Conservation (phyloP, 768 basidiomycete species). For the Serendipita indica region DNA sequence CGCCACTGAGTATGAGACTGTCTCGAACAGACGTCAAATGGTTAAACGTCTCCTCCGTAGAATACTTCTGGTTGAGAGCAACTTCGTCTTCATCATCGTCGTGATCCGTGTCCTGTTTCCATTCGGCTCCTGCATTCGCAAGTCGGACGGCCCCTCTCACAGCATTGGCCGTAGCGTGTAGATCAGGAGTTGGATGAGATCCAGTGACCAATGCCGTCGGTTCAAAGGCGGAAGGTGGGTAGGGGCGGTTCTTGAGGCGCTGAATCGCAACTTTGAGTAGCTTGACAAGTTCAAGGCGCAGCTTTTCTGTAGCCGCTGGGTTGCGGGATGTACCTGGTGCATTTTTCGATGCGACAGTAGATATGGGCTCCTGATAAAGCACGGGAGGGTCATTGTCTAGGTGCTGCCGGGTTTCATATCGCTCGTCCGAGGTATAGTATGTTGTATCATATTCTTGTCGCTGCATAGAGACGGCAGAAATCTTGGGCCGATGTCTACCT, state of each 20-base stretch:
- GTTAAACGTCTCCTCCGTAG: slow-evolving; percentile 51
- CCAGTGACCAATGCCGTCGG: neutral
- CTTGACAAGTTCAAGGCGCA: neutral
- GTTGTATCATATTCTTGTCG: too few relatives aligned
- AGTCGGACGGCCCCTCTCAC: slow-evolving; percentile 24
- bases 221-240: slow-evolving; percentile 40
- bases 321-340: neutral
- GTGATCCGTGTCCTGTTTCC: slow-evolving; percentile 18
- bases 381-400: too few relatives aligned
- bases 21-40: slow-evolving; percentile 50
- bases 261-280: slow-evolving; percentile 23
- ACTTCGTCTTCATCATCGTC: slow-evolving; percentile 20
- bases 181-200: neutral
- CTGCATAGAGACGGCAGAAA: too few relatives aligned
- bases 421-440: too few relatives aligned
- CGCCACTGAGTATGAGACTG: slow-evolving; percentile 36
- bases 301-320: neutral
- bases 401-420: too few relatives aligned
- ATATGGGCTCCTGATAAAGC: too few relatives aligned
- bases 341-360: neutral
- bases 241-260: slow-evolving; percentile 42
- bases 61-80: slow-evolving; percentile 23
- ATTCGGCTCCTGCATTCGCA: neutral
- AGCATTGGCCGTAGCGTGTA: slow-evolving; percentile 16
- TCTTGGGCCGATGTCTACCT: too few relatives aligned